These are phyloP conservation scores for Macrotyloma uniflorum DNA, from an alignment of 306 rosid species.

Conservation along the genomic window DNA sequence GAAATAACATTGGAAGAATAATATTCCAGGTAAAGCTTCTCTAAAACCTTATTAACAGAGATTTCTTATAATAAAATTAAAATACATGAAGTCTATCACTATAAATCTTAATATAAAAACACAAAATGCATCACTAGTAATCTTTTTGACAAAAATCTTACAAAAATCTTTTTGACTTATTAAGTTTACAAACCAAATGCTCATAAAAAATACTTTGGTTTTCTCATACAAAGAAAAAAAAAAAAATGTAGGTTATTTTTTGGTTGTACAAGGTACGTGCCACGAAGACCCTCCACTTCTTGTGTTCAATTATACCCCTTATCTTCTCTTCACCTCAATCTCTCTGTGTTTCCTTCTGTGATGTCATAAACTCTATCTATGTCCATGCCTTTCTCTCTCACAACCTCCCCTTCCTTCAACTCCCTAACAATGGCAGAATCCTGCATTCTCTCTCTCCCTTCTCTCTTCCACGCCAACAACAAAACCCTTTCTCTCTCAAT, in stretches of 20 bases:
- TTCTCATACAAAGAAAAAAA: too few relatives aligned
- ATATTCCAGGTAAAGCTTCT: too few relatives aligned
- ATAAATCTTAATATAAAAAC: too few relatives aligned
- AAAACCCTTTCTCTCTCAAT: conserved; percentile 48
- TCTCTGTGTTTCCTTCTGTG: not conserved
- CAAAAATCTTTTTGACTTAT: too few relatives aligned
- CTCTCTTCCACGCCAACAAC: conserved; percentile 49
- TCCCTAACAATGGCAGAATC: conserved; percentile 65
- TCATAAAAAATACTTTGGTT: too few relatives aligned
- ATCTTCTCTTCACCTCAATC: not conserved
- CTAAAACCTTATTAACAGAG: too few relatives aligned
- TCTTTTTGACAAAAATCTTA: too few relatives aligned
- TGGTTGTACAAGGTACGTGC: not conserved
- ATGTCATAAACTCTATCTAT: conserved; percentile 24
- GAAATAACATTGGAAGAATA: too few relatives aligned
- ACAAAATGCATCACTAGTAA: too few relatives aligned
- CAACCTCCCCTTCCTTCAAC: conserved; percentile 50
- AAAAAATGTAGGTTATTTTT: not conserved
- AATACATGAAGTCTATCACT: too few relatives aligned
- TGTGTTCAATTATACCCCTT: conserved; percentile 1
- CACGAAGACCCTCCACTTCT: not conserved
- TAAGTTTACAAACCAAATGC: too few relatives aligned
- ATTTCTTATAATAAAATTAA: too few relatives aligned
- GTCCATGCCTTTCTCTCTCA: conserved; percentile 51
- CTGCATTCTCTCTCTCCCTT: conserved; percentile 56